These are phyloP conservation scores for Penicillium vulpinum DNA, from an alignment of 2,329 filamentous ascomycete species.

Conservation along the genomic window DNA sequence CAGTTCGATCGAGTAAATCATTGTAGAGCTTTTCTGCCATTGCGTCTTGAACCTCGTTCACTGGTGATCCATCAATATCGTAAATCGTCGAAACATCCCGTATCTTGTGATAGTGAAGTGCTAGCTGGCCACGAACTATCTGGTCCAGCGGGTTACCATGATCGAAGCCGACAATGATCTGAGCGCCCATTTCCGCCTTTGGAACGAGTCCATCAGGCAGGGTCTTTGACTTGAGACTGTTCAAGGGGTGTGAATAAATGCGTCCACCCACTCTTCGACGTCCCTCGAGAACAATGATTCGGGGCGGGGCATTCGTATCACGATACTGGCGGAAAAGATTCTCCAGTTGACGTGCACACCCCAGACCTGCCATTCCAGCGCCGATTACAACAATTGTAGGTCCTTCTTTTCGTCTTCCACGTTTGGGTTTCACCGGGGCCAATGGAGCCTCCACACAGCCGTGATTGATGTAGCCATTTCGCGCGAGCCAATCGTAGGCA, in stretches of 20 bases:
- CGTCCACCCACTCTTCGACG: slow-evolving; percentile 84
- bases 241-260: slow-evolving; percentile 79
- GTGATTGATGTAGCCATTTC: slow-evolving; percentile 94
- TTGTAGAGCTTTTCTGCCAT: slow-evolving; percentile 92
- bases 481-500: slow-evolving; percentile 88
- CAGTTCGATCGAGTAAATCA: slow-evolving; percentile 87
- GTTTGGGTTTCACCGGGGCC: slow-evolving; percentile 39
- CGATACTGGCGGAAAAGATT: slow-evolving; percentile 80
- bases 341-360: slow-evolving; percentile 88
- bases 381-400: slow-evolving; percentile 85
- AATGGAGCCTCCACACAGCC: slow-evolving; percentile 77
- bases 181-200: slow-evolving; percentile 95
- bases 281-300: slow-evolving; percentile 81
- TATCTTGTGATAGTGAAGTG: slow-evolving; percentile 79
- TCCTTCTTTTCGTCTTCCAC: slow-evolving; percentile 51
- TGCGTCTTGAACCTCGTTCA: slow-evolving; percentile 75
- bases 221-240: slow-evolving; percentile 57
- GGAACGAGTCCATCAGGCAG: slow-evolving; percentile 59
- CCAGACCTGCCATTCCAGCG: slow-evolving; percentile 89
- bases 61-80: slow-evolving; percentile 64
- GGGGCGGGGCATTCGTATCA: slow-evolving; percentile 65
- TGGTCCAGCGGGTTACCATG: slow-evolving; percentile 91
- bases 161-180: slow-evolving; percentile 97
- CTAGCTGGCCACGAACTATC: slow-evolving; percentile 85
- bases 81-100: slow-evolving; percentile 83